Evolutionary conservation across 441 rosid genomes (phyloP), one percentile per base, ranked within the genome.

Genomic region (Oxalis stricta): DNA sequence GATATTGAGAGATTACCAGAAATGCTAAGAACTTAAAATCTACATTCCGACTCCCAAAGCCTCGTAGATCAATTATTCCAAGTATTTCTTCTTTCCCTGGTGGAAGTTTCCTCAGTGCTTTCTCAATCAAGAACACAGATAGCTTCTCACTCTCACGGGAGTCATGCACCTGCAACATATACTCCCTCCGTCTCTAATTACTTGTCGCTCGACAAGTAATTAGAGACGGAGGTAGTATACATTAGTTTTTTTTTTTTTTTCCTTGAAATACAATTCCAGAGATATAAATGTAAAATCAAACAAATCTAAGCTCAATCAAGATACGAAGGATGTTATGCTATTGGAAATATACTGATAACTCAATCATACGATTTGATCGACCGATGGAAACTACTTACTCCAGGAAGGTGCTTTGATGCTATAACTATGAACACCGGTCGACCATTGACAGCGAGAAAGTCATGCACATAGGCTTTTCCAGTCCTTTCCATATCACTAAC

Each of bases 391-490:
- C 88, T n/a, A n/a, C n/a, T 72, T 75, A 74, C 96, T 7, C 55
- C 65, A 44, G 95, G 85, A 41, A 69, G 49, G 69, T 91, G 96
- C 67, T 79, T 86, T 35, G 93, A 72, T 15, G 91, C 76, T 60
- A 71, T 85, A 64, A 83, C 94, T 42, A 81, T 33, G 52, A 91
- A 91, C 52, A 91, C 95, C 17, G 95, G 95, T 54, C 82, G 64
- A 28, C 44, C 71, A 49, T 66, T 59, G 7, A 75, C 61, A 64
- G 83, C 99, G 48, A 77, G 69, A 60, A 33, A 79, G 46, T 72
- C 84, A 50, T 83, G 96, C 38, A 86, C 81, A 60, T 56, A 81
- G 13, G 81, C 63, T 65, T 86, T 91, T 63, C 96, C 96, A n/a
- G 96, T 75, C 9, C 40, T 53, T 14, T 88, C 85, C 14, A 77